Evolutionary conservation across 192 early-diverging fungal species (phyloP).

Genomic region (Coemansia guatemalensis): DNA sequence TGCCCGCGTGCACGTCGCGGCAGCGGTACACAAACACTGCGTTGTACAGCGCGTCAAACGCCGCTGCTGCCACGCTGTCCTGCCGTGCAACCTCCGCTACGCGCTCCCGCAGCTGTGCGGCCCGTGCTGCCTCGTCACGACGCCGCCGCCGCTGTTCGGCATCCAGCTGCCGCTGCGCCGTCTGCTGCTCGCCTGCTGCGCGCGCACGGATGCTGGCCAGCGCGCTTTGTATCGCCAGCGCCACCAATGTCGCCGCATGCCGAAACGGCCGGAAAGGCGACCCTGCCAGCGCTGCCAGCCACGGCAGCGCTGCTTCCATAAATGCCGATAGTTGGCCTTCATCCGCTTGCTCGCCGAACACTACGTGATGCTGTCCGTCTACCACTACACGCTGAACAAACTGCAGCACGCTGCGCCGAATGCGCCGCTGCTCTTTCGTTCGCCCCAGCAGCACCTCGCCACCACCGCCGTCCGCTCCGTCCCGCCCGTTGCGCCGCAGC

Average conservation of each 20-base stretch:
- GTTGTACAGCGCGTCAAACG: conserved; percentile 74
- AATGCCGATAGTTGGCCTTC: conserved; percentile 47
- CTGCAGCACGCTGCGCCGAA: conserved; percentile 65
- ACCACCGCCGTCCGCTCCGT: conserved; percentile 14
- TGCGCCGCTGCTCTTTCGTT: conserved; percentile 61
- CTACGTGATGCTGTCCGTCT: conserved; percentile 59
- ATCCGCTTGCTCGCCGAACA: conserved; percentile 58
- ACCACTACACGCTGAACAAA: conserved; percentile 64
- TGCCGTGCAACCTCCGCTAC: conserved; percentile 55
- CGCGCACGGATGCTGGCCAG: conserved; percentile 70
- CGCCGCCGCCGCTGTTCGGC: conserved; percentile 46
- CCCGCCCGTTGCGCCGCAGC: conserved; percentile 20
- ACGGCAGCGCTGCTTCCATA: conserved; percentile 60
- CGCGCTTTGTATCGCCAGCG: conserved; percentile 64
- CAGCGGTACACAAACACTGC: conserved; percentile 88
- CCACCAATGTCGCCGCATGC: conserved; percentile 78
- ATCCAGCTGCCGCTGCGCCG: conserved; percentile 69
- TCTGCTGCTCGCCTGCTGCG: conserved; percentile 60
- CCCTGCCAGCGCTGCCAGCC: conserved; percentile 70
- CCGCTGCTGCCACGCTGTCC: conserved; percentile 58
- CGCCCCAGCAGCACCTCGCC: conserved; percentile 84
- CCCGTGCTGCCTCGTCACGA: conserved; percentile 12
- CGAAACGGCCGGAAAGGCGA: conserved; percentile 86
- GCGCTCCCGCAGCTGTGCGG: conserved; percentile 25
- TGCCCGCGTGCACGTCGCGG: conserved; percentile 81